Conservation (phyloP, 345 rosid species). For the Citrus mangshanensis region DNA sequence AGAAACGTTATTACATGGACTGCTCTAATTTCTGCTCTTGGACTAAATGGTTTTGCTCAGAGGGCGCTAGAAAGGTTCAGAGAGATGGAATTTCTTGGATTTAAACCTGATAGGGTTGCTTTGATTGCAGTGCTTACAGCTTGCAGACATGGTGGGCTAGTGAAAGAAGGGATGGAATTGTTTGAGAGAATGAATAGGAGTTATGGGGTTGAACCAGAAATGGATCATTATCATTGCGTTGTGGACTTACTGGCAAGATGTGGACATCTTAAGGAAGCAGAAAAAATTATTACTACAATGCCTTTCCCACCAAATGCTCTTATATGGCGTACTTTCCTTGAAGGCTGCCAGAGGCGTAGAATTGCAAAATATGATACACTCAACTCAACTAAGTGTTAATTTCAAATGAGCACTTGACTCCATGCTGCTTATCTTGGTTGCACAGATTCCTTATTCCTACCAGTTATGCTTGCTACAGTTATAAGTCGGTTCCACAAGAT, state of each 20-base stretch:
- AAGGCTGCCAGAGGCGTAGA: slow-evolving; percentile 53
- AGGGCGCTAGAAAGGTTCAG: slow-evolving; percentile 62
- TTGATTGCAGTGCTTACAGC: slow-evolving; percentile 63
- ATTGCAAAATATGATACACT: slow-evolving; percentile 7
- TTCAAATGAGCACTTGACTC: neutral
- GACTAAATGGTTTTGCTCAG: slow-evolving; percentile 53
- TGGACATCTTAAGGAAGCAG: slow-evolving; percentile 67
- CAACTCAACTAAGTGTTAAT: neutral
- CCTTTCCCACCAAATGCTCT: slow-evolving; percentile 64
- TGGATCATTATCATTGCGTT: slow-evolving; percentile 70
- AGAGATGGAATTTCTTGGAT: slow-evolving; percentile 50
- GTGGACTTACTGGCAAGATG: slow-evolving; percentile 66
- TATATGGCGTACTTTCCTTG: slow-evolving; percentile 76
- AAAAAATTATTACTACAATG: slow-evolving; percentile 58
- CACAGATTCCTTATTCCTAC: neutral
- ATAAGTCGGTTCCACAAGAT: neutral
- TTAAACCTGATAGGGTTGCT: slow-evolving; percentile 67
- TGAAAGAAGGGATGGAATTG: slow-evolving; percentile 67
- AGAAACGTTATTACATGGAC: slow-evolving; percentile 85
- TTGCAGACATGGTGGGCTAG: slow-evolving; percentile 75
- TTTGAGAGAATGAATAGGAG: slow-evolving; percentile 49
- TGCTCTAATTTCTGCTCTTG: slow-evolving; percentile 64
- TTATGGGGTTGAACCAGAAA: slow-evolving; percentile 58
- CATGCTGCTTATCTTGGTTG: neutral
- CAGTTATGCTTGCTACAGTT: neutral